Base-by-base conservation (phyloP, 2,329 filamentous ascomycete species). In the Diaporthe amygdali region DNA sequence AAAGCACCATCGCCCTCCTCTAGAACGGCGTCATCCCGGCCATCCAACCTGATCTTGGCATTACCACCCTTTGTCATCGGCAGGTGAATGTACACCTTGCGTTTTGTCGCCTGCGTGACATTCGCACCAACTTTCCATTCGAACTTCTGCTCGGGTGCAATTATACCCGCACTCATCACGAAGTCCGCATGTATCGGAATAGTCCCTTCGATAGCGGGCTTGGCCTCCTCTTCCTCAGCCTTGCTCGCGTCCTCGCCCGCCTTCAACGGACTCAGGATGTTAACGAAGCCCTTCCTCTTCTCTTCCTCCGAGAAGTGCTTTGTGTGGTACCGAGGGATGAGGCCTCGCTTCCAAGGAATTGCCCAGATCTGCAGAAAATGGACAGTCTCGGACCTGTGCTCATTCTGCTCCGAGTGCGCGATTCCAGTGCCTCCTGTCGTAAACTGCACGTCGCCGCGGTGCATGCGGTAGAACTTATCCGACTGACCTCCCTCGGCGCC, bases 281-380 rank as follows among this genome's bases (percentile, higher is more conserved):
- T 86, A 27, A 96, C 88, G 75, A 97, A 92, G 20, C 81, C 89
- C 76, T 91, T 86, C 71, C 87, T 85, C 86, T 97, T 97, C 72
- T 88, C 86, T 71, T 90, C 92, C 59, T 97, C 94, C 63, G 85
- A 82, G 76, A 94, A 97, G 73, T 89, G 88, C 72, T 86, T 87
- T 5, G 93, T 96, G 80, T 94, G 92, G 79, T 97, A 97, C 47
- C 88, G 86, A 2, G 94, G 94, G 56, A 87, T 86, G 59, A 97
- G 85, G 0, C 93, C 92, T 27, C 86, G 83, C 80, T 90, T 91
- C 88, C 94, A 95, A 0, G 94, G 94, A 63, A 94, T 84, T 1
- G 92, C 94, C 94, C 94, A 97, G 76, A 97, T 97, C 82, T 97
- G 94, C 41, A 97, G 83, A 78, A 97, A 97, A 79, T 97, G 94